These are phyloP conservation scores for Penicilliopsis zonata DNA, from an alignment of 495 filamentous ascomycete genomes.

Conservation along the genomic window DNA sequence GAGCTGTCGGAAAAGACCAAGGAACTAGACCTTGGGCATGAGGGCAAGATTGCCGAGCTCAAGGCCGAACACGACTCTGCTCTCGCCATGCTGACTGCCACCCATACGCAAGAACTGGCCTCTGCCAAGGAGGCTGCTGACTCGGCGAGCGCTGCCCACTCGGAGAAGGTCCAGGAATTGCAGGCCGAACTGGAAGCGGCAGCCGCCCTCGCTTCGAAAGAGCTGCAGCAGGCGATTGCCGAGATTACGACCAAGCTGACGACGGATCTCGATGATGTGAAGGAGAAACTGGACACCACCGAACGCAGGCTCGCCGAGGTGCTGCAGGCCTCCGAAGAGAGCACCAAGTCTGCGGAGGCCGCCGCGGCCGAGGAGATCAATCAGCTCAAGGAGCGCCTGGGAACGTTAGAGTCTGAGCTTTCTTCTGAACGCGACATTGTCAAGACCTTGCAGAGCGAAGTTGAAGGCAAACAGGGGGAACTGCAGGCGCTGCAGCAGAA, in stretches of 20 bases:
- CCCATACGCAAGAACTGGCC: conserved; percentile 25
- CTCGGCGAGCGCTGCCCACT: conserved; percentile 18
- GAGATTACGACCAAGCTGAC: conserved; percentile 29
- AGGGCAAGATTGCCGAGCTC: conserved; percentile 3
- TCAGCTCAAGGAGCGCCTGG: conserved; percentile 27
- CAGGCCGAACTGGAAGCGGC: conserved; percentile 26
- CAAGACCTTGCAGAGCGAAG: conserved; percentile 27
- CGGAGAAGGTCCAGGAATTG: conserved; percentile 27
- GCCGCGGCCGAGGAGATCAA: conserved; percentile 30
- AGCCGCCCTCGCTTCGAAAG: conserved; percentile 19
- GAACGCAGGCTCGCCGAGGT: conserved; percentile 22
- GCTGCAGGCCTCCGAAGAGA: conserved; percentile 25
- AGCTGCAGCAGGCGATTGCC: conserved; percentile 15
- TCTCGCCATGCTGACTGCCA: conserved; percentile 15
- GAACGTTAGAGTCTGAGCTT: conserved; percentile 25
- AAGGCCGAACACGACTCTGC: conserved; percentile 15
- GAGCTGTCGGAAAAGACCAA: conserved; percentile 22
- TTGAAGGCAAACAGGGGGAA: conserved; percentile 27
- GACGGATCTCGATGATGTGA: conserved; percentile 19
- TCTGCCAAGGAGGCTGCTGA: conserved; percentile 22
- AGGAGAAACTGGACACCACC: conserved; percentile 20
- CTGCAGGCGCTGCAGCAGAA: conserved; percentile 24
- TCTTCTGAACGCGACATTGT: conserved; percentile 26
- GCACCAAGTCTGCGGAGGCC: conserved; percentile 20
- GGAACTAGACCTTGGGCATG: conserved; percentile 27